Percentiles rank a stretch among this genome's conserved stretches.
phyloP scores from a whole-genome alignment of 2,329 filamentous ascomycete genomes.

The Eurotiales sp. region DNA sequence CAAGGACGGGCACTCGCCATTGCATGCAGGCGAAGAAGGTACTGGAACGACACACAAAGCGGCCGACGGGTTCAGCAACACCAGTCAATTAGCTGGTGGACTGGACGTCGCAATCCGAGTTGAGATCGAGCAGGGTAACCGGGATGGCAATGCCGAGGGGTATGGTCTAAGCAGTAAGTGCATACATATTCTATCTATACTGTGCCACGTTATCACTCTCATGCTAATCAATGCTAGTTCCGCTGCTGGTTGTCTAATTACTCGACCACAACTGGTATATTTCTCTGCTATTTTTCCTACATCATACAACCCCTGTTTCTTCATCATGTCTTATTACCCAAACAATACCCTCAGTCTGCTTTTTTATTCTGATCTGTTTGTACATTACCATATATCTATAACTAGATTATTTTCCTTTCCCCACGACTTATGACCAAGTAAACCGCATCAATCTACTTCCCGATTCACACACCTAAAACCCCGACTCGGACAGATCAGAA shows the following conservation, averaged over 20 bases:
- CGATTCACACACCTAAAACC: no score
- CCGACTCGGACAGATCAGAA: no score
- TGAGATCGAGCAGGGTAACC: slow-evolving; percentile 44
- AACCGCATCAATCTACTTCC: no score
- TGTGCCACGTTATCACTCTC: no score
- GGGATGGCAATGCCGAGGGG: slow-evolving; percentile 40
- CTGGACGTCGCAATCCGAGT: slow-evolving; percentile 45
- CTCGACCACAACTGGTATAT: not conserved
- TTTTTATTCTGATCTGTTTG: not conserved
- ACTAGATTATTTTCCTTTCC: not conserved
- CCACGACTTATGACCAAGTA: not conserved
- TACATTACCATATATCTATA: not conserved
- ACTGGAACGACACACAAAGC: slow-evolving; percentile 77
- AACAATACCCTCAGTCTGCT: slow-evolving; percentile 4
- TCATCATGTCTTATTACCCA: slow-evolving; percentile 3
- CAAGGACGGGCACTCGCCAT: slow-evolving; percentile 65
- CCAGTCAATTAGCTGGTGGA: slow-evolving; percentile 37
- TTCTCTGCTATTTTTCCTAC: no score
- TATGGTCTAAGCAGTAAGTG: slow-evolving; percentile 49
- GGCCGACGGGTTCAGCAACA: slow-evolving; percentile 47
- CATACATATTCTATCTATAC: no score
- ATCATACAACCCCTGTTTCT: no score
- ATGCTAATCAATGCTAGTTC: slow-evolving; percentile 3
- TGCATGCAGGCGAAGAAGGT: slow-evolving; percentile 72
- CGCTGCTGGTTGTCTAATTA: not conserved